Evolutionary conservation across 352 stramenopile species (phyloP).

Genomic region (Globisporangium uncinulatum): DNA sequence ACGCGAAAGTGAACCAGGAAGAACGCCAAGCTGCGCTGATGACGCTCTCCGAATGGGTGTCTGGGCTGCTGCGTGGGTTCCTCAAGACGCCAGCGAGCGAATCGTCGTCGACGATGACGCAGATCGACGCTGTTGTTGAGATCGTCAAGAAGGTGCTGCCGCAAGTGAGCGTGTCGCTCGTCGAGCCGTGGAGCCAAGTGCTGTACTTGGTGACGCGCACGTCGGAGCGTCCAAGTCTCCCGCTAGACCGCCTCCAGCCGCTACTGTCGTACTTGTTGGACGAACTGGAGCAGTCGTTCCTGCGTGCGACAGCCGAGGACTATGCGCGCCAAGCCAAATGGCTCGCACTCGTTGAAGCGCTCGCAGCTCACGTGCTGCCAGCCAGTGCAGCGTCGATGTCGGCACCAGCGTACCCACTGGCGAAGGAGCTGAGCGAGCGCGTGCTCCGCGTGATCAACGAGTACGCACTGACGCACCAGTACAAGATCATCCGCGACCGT

Average conservation of each 20-base stretch:
- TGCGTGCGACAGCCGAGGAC: constrained; percentile 47
- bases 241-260: constrained; percentile 16
- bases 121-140: constrained; percentile 20
- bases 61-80: constrained; percentile 36
- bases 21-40: constrained; percentile 54
- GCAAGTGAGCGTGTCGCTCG: constrained; percentile 50
- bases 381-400: constrained; percentile 8
- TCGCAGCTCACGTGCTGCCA: constrained; percentile 42
- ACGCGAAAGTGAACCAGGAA: constrained; percentile 36
- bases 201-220: constrained; percentile 41
- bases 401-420: constrained; percentile 8
- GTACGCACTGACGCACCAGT: constrained; percentile 57
- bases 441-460: constrained; percentile 34
- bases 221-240: constrained; percentile 14
- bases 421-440: constrained; percentile 19
- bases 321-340: constrained; percentile 75
- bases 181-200: constrained; percentile 53
- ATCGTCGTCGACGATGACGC: background rate
- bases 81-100: constrained; percentile 25
- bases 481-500: constrained; percentile 76
- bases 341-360: constrained; percentile 46
- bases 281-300: constrained; percentile 57
- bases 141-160: constrained; percentile 41
- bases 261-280: constrained; percentile 30
- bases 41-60: constrained; percentile 47